Evolutionary conservation across 2,329 filamentous ascomycete genomes (phyloP).

Genomic region (Cordyceps sp.): DNA sequence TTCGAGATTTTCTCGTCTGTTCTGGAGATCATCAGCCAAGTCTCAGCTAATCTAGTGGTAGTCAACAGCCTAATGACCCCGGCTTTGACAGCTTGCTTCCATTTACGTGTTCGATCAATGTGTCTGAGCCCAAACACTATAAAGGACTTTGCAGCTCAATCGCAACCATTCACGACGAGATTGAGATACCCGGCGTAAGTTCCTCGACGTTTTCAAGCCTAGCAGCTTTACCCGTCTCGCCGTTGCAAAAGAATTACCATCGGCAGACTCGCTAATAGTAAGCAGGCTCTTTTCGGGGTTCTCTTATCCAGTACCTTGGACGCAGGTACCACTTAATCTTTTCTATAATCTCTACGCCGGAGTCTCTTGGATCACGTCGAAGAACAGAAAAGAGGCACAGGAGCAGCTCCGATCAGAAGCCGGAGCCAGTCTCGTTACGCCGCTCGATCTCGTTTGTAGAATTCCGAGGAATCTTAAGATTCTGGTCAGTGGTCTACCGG

Average conservation of each 20-base stretch:
- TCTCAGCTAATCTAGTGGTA: neutral
- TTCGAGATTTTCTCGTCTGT: neutral
- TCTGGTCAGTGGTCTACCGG: constrained; percentile 11
- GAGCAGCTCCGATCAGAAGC: neutral
- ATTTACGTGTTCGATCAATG: neutral
- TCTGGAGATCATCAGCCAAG: neutral
- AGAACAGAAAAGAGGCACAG: neutral
- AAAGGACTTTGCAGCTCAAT: neutral
- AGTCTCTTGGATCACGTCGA: neutral
- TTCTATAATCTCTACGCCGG: neutral
- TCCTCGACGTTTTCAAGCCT: neutral
- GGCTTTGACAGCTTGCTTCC: neutral
- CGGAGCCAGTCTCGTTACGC: neutral
- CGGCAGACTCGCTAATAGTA: too few species aligned
- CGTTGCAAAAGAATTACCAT: too few species aligned
- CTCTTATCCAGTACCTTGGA: neutral
- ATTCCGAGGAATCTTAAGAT: constrained; percentile 4
- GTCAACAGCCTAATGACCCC: neutral
- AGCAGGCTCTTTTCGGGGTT: neutral
- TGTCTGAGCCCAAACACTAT: neutral
- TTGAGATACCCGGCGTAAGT: neutral
- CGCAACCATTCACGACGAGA: neutral
- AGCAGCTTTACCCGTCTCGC: too few species aligned
- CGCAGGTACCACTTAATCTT: neutral
- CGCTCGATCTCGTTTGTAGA: neutral